Evolutionary conservation across 1,139 yeast species (phyloP).

Genomic region (Maudiozyma humilis): DNA sequence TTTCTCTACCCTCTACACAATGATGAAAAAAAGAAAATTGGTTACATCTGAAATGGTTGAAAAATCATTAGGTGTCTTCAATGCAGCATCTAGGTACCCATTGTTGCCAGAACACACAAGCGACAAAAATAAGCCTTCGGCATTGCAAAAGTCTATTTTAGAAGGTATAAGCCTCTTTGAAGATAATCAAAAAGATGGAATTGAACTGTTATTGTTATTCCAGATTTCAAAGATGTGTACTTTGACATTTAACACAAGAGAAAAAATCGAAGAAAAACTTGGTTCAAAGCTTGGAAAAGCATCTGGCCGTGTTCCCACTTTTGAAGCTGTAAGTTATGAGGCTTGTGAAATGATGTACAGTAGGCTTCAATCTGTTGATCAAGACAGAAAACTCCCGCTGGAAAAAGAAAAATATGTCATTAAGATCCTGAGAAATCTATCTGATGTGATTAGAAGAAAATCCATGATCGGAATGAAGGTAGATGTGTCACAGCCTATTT

Average conservation of each 20-base stretch:
- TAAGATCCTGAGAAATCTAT: slow-evolving; percentile 34
- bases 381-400: slow-evolving; percentile 32
- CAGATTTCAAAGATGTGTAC: slow-evolving; percentile 47
- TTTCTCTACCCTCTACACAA: slow-evolving; percentile 40
- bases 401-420: slow-evolving; percentile 42
- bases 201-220: slow-evolving; percentile 41
- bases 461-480: slow-evolving; percentile 34
- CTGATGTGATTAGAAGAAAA: slow-evolving; percentile 37
- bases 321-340: slow-evolving; percentile 50
- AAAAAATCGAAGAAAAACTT: slow-evolving; percentile 39
- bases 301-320: slow-evolving; percentile 51
- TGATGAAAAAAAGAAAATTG: slow-evolving; percentile 26
- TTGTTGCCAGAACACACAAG: slow-evolving; percentile 42
- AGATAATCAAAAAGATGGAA: slow-evolving; percentile 29
- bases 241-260: slow-evolving; percentile 53
- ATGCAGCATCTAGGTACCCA: slow-evolving; percentile 60
- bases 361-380: slow-evolving; percentile 31
- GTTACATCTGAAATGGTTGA: slow-evolving; percentile 35
- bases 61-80: slow-evolving; percentile 41
- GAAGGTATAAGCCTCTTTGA: slow-evolving; percentile 37
- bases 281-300: slow-evolving; percentile 25
- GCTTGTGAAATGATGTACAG: slow-evolving; percentile 39
- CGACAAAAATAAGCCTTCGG: slow-evolving; percentile 46
- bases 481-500: slow-evolving; percentile 25
- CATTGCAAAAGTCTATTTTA: slow-evolving; percentile 46